Evolutionary conservation across 176 grass and related monocot genomes (phyloP), one percentile per base, ranked within the genome.

Genomic region (Oryza meridionalis): DNA sequence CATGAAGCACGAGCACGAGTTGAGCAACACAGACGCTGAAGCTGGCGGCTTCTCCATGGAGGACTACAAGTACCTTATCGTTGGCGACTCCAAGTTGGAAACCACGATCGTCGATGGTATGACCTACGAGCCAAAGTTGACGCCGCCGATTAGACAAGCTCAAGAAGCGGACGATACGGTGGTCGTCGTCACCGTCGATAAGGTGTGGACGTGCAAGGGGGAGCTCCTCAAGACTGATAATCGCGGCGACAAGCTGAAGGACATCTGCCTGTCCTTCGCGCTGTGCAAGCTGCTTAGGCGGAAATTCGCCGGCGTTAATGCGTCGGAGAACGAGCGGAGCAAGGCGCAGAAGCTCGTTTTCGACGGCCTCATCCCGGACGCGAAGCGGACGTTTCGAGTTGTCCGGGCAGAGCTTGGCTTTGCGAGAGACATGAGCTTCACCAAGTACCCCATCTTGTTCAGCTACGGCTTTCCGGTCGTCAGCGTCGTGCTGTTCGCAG

Each of bases 361-460:
- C 6, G 42, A 42, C 7, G 72, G 77, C 40, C 84, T 92, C 69
- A 35, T 92, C 15, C 5, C 51, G 51, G 80, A 3, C n/a, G 25
- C 16, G 74, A 1, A 61, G 3, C 35, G 69, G 45, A 43, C 77
- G 32, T 91, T 87, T 51, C 53, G 85, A 72, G 85, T 91, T 55
- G 44, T 91, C 9, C 73, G 78, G 21, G 37, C 45, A 27, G 89
- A 91, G 89, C 66, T 87, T 1, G 80, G 74, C 0, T 91, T 91
- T 43, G 46, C 83, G 70, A 32, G 85, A 2, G 89, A 91, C 78
- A 32, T 87, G 4, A 69, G 84, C 55, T 84, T 80, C 65, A 87
- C 89, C n/a, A 86, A 83, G 84, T 87, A 87, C 79, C 89, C 89
- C 17, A 71, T 91, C 63, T n/a, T 50, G 16, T 91, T 87, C 83